Conservation (phyloP, 148 eudicot species). For the Drosera capensis region DNA sequence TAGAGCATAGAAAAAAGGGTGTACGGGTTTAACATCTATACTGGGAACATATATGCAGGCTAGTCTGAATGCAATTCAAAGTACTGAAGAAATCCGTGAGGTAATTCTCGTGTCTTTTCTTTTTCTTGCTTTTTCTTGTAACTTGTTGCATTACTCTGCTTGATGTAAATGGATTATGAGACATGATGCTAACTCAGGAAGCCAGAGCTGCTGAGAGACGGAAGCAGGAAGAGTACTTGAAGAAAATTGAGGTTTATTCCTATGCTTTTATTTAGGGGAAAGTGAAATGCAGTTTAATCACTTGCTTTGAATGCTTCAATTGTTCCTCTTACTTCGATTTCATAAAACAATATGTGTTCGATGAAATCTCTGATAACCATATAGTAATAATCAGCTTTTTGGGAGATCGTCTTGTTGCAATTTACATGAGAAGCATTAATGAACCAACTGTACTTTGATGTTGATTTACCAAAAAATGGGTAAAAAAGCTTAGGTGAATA, state of each 20-base stretch:
- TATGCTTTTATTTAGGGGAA: neutral
- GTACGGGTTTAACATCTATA: too few species aligned
- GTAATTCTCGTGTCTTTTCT: slow-evolving; percentile 14
- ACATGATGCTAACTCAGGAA: slow-evolving; percentile 24
- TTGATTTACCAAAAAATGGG: too few species aligned
- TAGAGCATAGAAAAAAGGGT: too few species aligned
- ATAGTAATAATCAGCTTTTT: too few species aligned
- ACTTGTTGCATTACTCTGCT: neutral
- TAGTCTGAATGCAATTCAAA: slow-evolving; percentile 64
- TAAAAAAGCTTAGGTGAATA: too few species aligned
- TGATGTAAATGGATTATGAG: neutral
- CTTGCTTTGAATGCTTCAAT: too few species aligned
- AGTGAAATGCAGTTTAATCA: neutral
- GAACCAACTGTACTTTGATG: too few species aligned
- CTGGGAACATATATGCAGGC: slow-evolving; percentile 21
- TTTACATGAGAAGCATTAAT: too few species aligned
- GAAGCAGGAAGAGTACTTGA: slow-evolving; percentile 64
- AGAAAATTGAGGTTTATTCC: slow-evolving; percentile 47
- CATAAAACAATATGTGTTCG: too few species aligned
- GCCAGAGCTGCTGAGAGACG: slow-evolving; percentile 59
- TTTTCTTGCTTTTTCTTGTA: neutral
- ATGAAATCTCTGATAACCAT: too few species aligned
- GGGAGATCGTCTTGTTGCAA: too few species aligned
- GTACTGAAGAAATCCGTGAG: slow-evolving; percentile 68
- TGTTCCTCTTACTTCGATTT: too few species aligned